Base-by-base conservation (phyloP, 441 rosid genomes). In the Eutrema salsugineum region DNA sequence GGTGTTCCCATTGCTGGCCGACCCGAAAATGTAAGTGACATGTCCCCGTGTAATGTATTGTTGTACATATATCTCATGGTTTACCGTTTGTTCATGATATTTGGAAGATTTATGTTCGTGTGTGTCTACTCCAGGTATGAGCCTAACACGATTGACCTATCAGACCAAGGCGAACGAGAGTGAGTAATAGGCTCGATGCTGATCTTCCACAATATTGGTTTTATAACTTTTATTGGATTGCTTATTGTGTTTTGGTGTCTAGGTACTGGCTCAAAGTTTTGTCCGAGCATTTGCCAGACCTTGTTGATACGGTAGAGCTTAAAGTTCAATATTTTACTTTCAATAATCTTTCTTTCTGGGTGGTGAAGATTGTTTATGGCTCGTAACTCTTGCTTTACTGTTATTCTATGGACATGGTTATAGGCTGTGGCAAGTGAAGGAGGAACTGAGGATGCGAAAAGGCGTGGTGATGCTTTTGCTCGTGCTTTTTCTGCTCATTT, bases 371-470 rank as follows among this genome's bases (percentile, higher is more conserved):
- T 60, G 12, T 22, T 20, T 68, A 19, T 24, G 47, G 11, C 44
- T 4, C 0, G 5, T 54, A 22, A 68, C 73, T 47, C 39, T 39
- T 66, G 56, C 32, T 66, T 47, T 19, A 55, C 47, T 32, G 0
- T 33, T 17, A 49, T 40, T 36, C 36, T 19, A 32, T 73, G 71
- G 74, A 63, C 67, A 78, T 76, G 70, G 49, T 78, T 75, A 65
- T 72, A 95, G 99, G 99, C 99, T 47, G 99, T 91, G 71, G 99
- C 98, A 78, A 96, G 98, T 81, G 99, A 93, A 87, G 99, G 99
- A 22, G 97, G 99, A 77, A 93, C 97, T 6, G 99, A 91, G 58
- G 98, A 95, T 83, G 97, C 97, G 16, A 91, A 87, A 83, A 86
- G 96, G 81, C 90, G 98, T 70, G 99, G 99, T 22, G 98, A 95